Percentiles rank a stretch among this genome's conserved stretches.
Evolutionary conservation across 805 yeast genomes (phyloP).

Genomic region (Yamadazyma philogaea): DNA sequence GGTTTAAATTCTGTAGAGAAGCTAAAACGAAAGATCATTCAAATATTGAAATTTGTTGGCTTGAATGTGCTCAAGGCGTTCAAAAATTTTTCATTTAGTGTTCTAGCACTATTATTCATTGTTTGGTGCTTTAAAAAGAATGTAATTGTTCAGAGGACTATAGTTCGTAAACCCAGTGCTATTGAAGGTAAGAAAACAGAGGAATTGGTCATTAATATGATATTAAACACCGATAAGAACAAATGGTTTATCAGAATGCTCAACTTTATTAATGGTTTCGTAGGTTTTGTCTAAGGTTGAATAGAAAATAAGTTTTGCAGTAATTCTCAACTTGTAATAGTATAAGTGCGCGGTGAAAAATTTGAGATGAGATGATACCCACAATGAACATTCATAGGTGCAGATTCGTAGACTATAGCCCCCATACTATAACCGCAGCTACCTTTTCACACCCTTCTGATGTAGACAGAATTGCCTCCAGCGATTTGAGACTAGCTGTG

Average conservation of each 20-base stretch:
- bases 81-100: slow-evolving; percentile 35
- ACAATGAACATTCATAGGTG: slow-evolving; percentile 82
- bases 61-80: slow-evolving; percentile 23
- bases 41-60: slow-evolving; percentile 27
- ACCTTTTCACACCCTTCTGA: slow-evolving; percentile 66
- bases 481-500: slow-evolving; percentile 74
- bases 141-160: slow-evolving; percentile 35
- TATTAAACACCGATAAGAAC: slow-evolving; percentile 40
- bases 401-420: slow-evolving; percentile 83
- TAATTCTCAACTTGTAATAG: slow-evolving; percentile 1
- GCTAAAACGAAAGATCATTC: slow-evolving; percentile 22
- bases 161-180: slow-evolving; percentile 30
- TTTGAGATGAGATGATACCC: slow-evolving; percentile 15
- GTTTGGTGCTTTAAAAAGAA: slow-evolving; percentile 42
- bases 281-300: slow-evolving; percentile 33
- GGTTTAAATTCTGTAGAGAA: slow-evolving; percentile 17
- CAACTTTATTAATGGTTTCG: slow-evolving; percentile 35
- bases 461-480: slow-evolving; percentile 37
- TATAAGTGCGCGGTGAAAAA: slow-evolving; percentile 9
- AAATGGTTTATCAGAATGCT: slow-evolving; percentile 43
- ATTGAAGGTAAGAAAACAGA: slow-evolving; percentile 24
- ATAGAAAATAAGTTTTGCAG: not conserved
- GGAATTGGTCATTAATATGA: slow-evolving; percentile 42
- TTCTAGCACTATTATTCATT: slow-evolving; percentile 36
- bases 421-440: slow-evolving; percentile 78